These are phyloP conservation scores for Ruellia speciosa DNA, from an alignment of 305 asterid genomes.

Conservation along the genomic window DNA sequence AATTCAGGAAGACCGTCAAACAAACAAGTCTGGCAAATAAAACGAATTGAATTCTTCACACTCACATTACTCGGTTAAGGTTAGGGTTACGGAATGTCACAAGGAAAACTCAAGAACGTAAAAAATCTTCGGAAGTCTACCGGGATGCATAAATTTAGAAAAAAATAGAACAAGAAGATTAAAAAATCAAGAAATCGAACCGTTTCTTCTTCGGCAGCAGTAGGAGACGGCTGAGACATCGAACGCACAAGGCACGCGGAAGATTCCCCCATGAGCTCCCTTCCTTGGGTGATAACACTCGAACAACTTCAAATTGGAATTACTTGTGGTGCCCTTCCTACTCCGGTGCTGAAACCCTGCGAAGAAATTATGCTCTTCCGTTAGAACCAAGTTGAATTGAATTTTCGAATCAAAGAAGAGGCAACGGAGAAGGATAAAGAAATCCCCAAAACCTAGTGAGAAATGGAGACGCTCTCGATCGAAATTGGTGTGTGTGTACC, in stretches of 20 bases:
- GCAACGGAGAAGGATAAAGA: slow-evolving; percentile 14
- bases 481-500: neutral
- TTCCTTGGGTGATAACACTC: neutral
- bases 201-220: slow-evolving; percentile 37
- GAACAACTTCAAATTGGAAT: no score
- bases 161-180: no score
- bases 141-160: no score
- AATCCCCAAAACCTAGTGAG: slow-evolving; percentile 11
- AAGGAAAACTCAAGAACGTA: no score
- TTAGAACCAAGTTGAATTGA: neutral
- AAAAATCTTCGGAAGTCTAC: no score
- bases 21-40: no score
- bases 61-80: neutral
- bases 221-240: slow-evolving; percentile 50
- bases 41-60: neutral
- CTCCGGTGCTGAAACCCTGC: no score
- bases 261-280: slow-evolving; percentile 57
- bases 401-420: slow-evolving; percentile 17
- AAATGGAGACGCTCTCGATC: slow-evolving; percentile 12
- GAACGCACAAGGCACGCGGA: slow-evolving; percentile 49
- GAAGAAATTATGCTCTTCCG: no score
- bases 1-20: no score
- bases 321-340: no score
- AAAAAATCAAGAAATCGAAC: slow-evolving; percentile 34
- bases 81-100: neutral